phyloP scores from a whole-genome alignment of 2,329 filamentous ascomycete genomes.

The Scedosporium dehoogii region DNA sequence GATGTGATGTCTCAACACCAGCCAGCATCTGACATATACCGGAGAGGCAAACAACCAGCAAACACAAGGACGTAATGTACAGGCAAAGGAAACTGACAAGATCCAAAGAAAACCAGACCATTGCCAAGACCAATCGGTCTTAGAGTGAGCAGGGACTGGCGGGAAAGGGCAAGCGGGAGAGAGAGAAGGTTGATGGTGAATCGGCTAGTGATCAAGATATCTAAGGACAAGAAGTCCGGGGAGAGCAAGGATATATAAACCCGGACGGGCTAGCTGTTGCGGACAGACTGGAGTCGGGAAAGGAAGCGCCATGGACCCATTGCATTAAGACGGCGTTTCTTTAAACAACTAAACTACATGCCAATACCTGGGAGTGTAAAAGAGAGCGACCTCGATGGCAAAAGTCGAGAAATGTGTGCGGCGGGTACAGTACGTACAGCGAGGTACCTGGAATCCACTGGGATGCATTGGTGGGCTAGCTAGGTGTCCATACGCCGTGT shows the following conservation, averaged over 20 bases:
- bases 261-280: conserved; percentile 1
- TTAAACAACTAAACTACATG: conserved; percentile 1
- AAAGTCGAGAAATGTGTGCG: conserved; percentile 1
- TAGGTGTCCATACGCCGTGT: conserved; percentile 1
- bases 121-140: conserved; percentile 24
- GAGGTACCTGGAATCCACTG: conserved; percentile 3
- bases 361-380: not conserved
- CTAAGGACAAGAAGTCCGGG: conserved; percentile 22
- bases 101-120: conserved; percentile 29
- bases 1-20: conserved; percentile 13
- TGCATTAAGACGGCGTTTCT: conserved; percentile 4
- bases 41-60: conserved; percentile 4
- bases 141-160: conserved; percentile 19
- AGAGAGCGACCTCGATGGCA: not conserved
- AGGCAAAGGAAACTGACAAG: conserved; percentile 4
- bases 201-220: not conserved
- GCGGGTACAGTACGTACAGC: conserved; percentile 5
- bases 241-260: conserved; percentile 38
- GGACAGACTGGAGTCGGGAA: not conserved
- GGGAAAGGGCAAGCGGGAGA: conserved; percentile 14
- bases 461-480: not conserved
- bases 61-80: conserved; percentile 14
- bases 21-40: not conserved
- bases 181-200: not conserved
- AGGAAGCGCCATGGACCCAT: not conserved